These are phyloP conservation scores for Typha latifolia DNA, from an alignment of 176 grass and related monocot genomes.

Conservation along the genomic window DNA sequence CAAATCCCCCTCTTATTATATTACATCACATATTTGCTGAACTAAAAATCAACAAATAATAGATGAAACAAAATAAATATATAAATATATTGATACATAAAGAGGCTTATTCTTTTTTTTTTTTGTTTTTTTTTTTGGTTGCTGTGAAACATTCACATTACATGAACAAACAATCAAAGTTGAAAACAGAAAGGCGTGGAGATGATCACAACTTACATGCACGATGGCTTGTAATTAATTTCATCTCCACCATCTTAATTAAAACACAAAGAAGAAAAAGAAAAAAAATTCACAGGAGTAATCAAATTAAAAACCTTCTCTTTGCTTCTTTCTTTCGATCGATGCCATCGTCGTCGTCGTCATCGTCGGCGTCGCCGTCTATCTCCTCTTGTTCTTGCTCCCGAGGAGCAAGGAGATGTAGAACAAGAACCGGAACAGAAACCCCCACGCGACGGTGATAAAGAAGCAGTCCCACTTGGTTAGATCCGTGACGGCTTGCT, in stretches of 20 bases:
- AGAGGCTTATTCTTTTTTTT: too few species aligned
- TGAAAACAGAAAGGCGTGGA: neutral
- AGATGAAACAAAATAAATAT: too few species aligned
- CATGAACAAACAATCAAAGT: too few species aligned
- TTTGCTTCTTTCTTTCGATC: neutral
- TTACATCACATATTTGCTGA: too few species aligned
- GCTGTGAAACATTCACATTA: too few species aligned
- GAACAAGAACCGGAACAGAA: slow-evolving; percentile 84
- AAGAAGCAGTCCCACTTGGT: slow-evolving; percentile 94
- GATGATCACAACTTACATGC: neutral
- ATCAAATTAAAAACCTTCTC: neutral
- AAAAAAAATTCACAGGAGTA: neutral
- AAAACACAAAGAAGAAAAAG: neutral
- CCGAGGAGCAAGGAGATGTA: slow-evolving; percentile 68
- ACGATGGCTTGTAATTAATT: too few species aligned
- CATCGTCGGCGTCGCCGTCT: slow-evolving; percentile 2
- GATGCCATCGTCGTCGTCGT: too few species aligned
- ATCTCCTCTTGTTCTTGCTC: slow-evolving; percentile 88
- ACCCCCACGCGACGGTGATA: slow-evolving; percentile 83
- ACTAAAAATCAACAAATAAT: too few species aligned
- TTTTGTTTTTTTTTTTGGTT: too few species aligned
- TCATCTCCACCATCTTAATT: neutral
- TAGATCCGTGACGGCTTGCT: slow-evolving; percentile 73
- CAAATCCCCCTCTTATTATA: too few species aligned
- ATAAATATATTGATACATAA: too few species aligned